phyloP scores from a whole-genome alignment of 2,329 filamentous ascomycete species.

The Scytalidium lignicola region DNA sequence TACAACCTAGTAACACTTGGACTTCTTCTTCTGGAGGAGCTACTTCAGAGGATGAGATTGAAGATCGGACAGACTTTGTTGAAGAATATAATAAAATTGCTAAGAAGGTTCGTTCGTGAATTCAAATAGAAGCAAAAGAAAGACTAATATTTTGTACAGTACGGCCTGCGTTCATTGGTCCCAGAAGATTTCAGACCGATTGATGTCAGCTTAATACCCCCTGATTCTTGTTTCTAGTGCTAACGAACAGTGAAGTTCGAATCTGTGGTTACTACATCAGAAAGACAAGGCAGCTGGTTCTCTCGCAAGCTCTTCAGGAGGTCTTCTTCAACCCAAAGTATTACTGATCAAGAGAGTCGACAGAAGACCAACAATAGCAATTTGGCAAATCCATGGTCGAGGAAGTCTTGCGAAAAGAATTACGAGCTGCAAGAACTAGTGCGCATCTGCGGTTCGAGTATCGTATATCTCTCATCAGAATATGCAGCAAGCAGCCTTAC shows the following conservation, averaged over 20 bases:
- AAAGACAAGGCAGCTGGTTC: constrained; percentile 33
- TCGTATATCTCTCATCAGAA: constrained; percentile 54
- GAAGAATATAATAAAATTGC: constrained; percentile 58
- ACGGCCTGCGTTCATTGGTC: constrained; percentile 39
- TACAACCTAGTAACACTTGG: constrained; percentile 46
- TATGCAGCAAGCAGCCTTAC: constrained; percentile 52
- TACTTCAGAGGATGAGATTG: constrained; percentile 45
- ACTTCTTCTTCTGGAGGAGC: constrained; percentile 48
- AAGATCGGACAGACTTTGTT: constrained; percentile 44
- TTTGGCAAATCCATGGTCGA: constrained; percentile 32
- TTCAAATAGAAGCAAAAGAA: background rate
- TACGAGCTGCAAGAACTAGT: constrained; percentile 55
- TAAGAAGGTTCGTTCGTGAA: constrained; percentile 41
- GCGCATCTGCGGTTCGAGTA: constrained; percentile 56
- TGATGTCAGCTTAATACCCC: constrained; percentile 11
- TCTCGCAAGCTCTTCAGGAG: constrained; percentile 31
- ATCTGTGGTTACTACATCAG: constrained; percentile 6
- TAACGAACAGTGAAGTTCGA: background rate
- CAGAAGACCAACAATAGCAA: constrained; percentile 53
- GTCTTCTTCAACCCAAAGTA: constrained; percentile 28
- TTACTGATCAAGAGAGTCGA: constrained; percentile 23
- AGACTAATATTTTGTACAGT: constrained; percentile 31
- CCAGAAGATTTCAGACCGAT: constrained; percentile 16
- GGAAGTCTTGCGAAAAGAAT: constrained; percentile 40
- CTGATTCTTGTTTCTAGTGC: background rate